Conservation (phyloP, 441 rosid species). For the Theobroma grandiflorum region DNA sequence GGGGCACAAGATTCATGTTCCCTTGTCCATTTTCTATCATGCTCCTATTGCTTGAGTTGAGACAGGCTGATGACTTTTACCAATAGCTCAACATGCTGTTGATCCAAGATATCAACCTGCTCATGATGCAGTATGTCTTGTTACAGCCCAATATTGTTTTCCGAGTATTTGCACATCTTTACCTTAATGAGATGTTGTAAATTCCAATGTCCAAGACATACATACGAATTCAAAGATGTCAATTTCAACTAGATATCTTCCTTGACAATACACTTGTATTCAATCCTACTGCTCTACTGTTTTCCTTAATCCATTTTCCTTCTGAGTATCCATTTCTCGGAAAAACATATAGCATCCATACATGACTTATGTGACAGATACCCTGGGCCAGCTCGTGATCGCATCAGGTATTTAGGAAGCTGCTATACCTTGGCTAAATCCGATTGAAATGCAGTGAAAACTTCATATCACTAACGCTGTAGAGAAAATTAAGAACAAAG, state of each 20-base stretch:
- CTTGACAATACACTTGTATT: no score
- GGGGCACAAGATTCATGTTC: no score
- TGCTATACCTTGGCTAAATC: not conserved
- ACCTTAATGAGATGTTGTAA: conserved; percentile 15
- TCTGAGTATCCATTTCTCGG: not conserved
- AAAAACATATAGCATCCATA: not conserved
- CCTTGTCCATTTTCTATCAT: no score
- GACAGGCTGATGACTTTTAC: no score
- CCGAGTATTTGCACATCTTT: not conserved
- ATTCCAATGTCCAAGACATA: not conserved
- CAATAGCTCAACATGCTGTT: no score
- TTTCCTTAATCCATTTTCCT: not conserved
- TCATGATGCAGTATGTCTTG: no score
- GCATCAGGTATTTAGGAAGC: not conserved
- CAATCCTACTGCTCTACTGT: not conserved
- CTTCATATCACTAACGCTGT: not conserved
- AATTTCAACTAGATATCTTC: no score
- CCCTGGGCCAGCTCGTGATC: not conserved
- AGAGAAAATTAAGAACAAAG: not conserved
- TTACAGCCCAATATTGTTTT: no score
- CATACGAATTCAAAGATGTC: not conserved
- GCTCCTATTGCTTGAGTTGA: no score
- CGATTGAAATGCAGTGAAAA: not conserved
- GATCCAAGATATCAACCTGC: no score
- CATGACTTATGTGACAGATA: not conserved